Evolutionary conservation across 179 eudicot genomes (phyloP), one percentile per base, ranked within the genome.

Genomic region (Carnegiea gigantea): DNA sequence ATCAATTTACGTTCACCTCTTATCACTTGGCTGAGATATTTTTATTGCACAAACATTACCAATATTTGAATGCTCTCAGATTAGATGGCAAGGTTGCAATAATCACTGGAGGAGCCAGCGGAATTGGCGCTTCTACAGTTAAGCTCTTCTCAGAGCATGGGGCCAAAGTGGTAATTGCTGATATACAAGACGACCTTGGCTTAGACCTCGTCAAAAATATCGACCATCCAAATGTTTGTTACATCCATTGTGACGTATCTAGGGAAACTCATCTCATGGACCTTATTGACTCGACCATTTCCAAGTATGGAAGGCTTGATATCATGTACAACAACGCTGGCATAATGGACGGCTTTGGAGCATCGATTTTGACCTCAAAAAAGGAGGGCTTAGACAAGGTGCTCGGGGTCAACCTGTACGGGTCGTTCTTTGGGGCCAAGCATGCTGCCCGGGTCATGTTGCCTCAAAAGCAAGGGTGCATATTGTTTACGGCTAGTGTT

Each of bases 181-280:
- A 86, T 59, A 79, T 86, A 13, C 86, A 84, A 86, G 85, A 86
- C 43, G 68, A 86, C n/a, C 73, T 75, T 2, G 89, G 86, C 51
- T 73, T 38, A 73, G 80, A 72, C 23, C 9, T 81, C 2, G 67
- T 71, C 18, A 57, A 79, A 3, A 36, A 2, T 49, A 8, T 71
- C 44, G 59, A 72, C 62, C 46, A 57, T 43, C 70, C 75, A 7
- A 70, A 73, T 40, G 53, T 82, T 6, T 24, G 79, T 2, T 90
- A 91, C 78, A 79, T 48, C 54, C 91, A 87, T 59, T 92, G 93
- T 28, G 84, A 91, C 79, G 87, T 92, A n/a, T 84, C 88, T 23
- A 80, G 86, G 44, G 93, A 91, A 80, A 75, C 84, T 24, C 82
- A 89, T 13, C 88, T 91, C 1, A 51, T 79, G 5, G 53, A 86